Percentiles rank a stretch among this genome's conserved stretches.
phyloP scores from a whole-genome alignment of 371 early-diverging fungal species.

The Syncephalastrum racemosum region DNA sequence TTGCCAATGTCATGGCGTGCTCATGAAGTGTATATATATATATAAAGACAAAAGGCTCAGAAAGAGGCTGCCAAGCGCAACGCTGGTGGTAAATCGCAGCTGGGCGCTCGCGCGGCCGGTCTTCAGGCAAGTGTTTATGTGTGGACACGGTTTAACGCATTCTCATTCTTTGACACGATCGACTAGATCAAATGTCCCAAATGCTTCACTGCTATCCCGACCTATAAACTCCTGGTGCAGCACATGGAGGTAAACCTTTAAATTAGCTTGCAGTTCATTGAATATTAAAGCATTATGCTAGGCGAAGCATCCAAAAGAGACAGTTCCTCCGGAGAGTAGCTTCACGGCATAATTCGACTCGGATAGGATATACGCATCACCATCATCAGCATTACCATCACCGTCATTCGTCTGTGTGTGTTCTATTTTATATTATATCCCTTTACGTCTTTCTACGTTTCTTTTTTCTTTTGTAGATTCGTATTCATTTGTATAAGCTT shows the following conservation, averaged over 20 bases:
- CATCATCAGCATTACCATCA: too few species aligned
- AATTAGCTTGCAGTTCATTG: background rate
- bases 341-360: conserved; percentile 12
- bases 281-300: conserved; percentile 10
- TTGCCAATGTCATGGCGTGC: background rate
- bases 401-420: too few species aligned
- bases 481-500: background rate
- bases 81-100: conserved; percentile 47
- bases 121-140: conserved; percentile 36
- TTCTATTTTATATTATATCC: background rate
- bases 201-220: conserved; percentile 43
- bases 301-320: conserved; percentile 61
- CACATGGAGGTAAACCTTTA: conserved; percentile 56
- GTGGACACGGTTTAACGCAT: background rate
- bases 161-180: background rate
- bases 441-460: background rate
- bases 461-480: background rate
- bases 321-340: conserved; percentile 46
- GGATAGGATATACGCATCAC: background rate
- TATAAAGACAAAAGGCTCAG: conserved; percentile 53
- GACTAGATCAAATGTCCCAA: conserved; percentile 44
- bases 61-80: conserved; percentile 52
- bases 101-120: conserved; percentile 62
- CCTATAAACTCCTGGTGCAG: conserved; percentile 57
- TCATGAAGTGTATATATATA: background rate